Evolutionary conservation across 306 rosid species (phyloP).

Genomic region (Trifolium dubium): DNA sequence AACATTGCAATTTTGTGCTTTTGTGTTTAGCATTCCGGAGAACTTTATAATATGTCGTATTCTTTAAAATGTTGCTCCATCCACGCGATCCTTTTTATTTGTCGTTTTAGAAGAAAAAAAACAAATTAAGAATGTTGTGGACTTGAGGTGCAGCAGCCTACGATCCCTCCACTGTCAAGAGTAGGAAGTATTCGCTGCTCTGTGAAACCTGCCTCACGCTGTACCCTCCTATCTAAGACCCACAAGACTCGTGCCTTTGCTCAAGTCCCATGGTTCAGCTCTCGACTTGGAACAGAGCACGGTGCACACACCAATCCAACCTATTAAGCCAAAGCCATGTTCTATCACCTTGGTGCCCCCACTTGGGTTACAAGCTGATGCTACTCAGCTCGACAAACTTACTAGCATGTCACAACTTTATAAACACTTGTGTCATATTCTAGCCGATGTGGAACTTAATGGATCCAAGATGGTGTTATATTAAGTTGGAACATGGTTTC

Average conservation of each 20-base stretch:
- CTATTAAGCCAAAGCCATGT: neutral
- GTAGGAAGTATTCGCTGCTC: neutral
- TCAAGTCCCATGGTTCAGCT: neutral
- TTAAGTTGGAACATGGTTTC: neutral
- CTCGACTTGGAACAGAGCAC: neutral
- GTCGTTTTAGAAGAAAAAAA: too few relatives aligned
- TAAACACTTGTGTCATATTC: slow-evolving; percentile 1
- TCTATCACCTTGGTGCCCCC: slow-evolving; percentile 8
- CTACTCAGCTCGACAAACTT: neutral
- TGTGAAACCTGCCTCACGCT: slow-evolving; percentile 13
- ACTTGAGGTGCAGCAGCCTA: too few relatives aligned
- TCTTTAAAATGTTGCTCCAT: too few relatives aligned
- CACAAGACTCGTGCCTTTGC: neutral
- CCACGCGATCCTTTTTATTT: too few relatives aligned
- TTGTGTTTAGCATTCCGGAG: too few relatives aligned
- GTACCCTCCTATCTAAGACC: neutral
- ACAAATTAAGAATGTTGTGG: too few relatives aligned
- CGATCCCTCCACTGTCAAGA: too few relatives aligned
- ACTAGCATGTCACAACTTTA: neutral
- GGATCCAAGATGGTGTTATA: neutral
- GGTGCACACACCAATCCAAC: neutral
- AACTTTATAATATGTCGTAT: too few relatives aligned
- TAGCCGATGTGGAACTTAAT: neutral
- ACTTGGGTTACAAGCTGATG: neutral
- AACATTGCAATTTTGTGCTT: too few relatives aligned